Conservation (phyloP, 2,329 filamentous ascomycete genomes). For the Trichoderma aggressivum region DNA sequence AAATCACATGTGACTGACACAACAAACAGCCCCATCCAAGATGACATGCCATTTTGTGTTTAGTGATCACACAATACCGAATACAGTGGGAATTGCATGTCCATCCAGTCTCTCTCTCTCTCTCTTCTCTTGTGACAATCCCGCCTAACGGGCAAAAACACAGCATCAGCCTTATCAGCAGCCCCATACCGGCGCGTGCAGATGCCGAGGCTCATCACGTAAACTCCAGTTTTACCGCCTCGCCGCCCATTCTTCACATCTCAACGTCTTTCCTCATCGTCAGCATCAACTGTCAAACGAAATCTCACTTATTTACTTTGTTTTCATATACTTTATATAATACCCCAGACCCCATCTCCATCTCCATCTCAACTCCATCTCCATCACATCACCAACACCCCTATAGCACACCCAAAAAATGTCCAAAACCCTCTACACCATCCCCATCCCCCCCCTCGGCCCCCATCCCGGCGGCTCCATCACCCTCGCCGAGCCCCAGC, state of each 20-base stretch:
- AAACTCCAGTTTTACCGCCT: not conserved
- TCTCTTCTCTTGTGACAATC: not conserved
- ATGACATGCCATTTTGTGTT: not conserved
- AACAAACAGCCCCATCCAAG: not conserved
- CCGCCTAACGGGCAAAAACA: no score
- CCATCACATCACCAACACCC: not conserved
- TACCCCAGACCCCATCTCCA: not conserved
- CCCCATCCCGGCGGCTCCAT: conserved; percentile 55
- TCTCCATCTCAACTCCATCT: not conserved
- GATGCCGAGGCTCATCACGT: not conserved
- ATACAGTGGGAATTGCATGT: not conserved
- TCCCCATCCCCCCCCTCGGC: conserved; percentile 53
- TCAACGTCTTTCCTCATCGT: not conserved
- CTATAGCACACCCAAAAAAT: conserved; percentile 19
- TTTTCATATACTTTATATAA: not conserved
- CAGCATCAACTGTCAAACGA: not conserved
- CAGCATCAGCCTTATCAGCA: not conserved
- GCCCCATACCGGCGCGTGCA: not conserved
- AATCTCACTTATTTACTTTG: not conserved
- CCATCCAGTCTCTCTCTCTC: no score
- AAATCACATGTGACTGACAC: not conserved
- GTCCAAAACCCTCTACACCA: conserved; percentile 31
- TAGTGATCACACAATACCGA: not conserved
- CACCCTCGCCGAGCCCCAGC: conserved; percentile 57
- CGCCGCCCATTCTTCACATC: no score